Evolutionary conservation across 306 rosid species (phyloP).

Genomic region (Quercus glauca): DNA sequence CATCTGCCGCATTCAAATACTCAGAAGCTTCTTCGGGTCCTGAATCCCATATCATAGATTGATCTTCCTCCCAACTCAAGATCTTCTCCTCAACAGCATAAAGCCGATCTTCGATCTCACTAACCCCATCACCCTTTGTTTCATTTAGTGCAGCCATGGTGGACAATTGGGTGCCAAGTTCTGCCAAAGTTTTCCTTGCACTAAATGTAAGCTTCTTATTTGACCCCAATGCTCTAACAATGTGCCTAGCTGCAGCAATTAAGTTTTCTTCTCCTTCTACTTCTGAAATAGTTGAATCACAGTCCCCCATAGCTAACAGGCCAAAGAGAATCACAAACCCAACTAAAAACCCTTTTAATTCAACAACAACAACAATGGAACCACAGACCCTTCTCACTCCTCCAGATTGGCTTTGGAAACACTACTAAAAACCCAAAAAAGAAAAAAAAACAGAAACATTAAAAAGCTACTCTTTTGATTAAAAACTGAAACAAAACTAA

Average conservation of each 20-base stretch:
- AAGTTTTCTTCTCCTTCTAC: slow-evolving; percentile 64
- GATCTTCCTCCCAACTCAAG: slow-evolving; percentile 75
- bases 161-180: slow-evolving; percentile 67
- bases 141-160: slow-evolving; percentile 35
- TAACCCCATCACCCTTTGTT: slow-evolving; percentile 28
- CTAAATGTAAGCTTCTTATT: slow-evolving; percentile 57
- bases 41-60: slow-evolving; percentile 73
- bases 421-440: slow-evolving; percentile 10
- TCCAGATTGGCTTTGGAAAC: background rate
- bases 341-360: slow-evolving; percentile 20
- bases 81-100: slow-evolving; percentile 54
- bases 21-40: slow-evolving; percentile 58
- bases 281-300: slow-evolving; percentile 43
- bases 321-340: slow-evolving; percentile 12
- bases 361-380: slow-evolving; percentile 2
- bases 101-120: slow-evolving; percentile 42
- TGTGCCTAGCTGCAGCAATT: slow-evolving; percentile 67
- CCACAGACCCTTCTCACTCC: slow-evolving; percentile 11
- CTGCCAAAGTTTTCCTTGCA: slow-evolving; percentile 63
- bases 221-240: slow-evolving; percentile 66
- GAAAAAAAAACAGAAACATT: slow-evolving; percentile 14
- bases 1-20: slow-evolving; percentile 61
- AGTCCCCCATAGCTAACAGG: slow-evolving; percentile 50
- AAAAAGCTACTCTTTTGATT: slow-evolving; percentile 17
- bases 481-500: slow-evolving; percentile 6